Conservation (phyloP, 2,329 filamentous ascomycete species). For the Colletotrichum sp. region DNA sequence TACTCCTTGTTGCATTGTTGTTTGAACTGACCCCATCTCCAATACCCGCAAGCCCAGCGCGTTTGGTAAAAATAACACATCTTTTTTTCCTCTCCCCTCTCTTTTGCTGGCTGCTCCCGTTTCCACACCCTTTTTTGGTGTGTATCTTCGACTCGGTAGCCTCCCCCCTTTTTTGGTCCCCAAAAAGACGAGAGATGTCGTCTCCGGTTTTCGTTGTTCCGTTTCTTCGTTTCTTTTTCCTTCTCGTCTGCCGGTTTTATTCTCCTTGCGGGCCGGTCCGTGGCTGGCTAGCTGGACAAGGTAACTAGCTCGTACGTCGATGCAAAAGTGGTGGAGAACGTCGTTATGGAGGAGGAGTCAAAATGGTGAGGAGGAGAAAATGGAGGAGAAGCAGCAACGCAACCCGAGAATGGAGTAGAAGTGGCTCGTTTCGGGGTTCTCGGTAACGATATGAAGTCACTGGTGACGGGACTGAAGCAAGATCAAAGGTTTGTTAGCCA, state of each 20-base stretch:
- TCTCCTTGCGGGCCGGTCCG: conserved; percentile 9
- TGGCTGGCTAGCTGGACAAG: conserved; percentile 8
- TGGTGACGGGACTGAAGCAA: conserved; percentile 5
- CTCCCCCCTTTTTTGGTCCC: not conserved
- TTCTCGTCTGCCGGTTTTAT: not conserved
- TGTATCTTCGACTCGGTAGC: not conserved
- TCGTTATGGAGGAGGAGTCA: conserved; percentile 1
- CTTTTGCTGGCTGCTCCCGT: not conserved
- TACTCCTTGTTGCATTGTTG: conserved; percentile 95
- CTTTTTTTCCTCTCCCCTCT: conserved; percentile 25
- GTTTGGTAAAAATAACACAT: conserved; percentile 99
- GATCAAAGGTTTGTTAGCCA: conserved; percentile 17
- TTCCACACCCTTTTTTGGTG: not conserved
- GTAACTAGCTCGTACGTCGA: not conserved
- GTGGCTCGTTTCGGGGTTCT: conserved; percentile 16
- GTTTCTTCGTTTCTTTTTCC: not conserved
- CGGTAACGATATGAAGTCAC: conserved; percentile 18
- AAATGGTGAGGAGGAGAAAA: not conserved
- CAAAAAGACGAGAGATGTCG: not conserved
- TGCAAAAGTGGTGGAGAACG: conserved; percentile 10
- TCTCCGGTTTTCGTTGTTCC: not conserved
- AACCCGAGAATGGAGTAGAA: conserved; percentile 13
- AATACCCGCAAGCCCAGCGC: conserved; percentile 85
- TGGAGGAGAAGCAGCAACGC: not conserved
- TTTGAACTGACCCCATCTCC: conserved; percentile 93